Conservation (phyloP, 441 rosid species). For the Macaranga tanarius region DNA sequence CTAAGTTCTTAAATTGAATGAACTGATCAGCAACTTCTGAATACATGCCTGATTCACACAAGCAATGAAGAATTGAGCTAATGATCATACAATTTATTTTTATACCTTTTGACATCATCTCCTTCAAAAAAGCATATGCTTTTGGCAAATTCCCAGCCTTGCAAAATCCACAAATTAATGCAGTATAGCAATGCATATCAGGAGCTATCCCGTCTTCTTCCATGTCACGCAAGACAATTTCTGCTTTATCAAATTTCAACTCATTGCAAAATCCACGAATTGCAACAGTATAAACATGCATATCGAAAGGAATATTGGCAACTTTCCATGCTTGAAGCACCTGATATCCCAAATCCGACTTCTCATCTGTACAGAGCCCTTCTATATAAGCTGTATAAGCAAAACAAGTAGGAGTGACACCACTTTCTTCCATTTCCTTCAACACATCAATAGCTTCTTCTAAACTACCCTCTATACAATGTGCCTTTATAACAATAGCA, state of each 20-base stretch:
- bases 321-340: slow-evolving; percentile 30
- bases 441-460: slow-evolving; percentile 44
- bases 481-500: slow-evolving; percentile 57
- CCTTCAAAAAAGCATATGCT: slow-evolving; percentile 44
- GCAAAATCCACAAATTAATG: slow-evolving; percentile 52
- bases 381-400: slow-evolving; percentile 55
- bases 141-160: slow-evolving; percentile 38
- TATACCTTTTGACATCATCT: slow-evolving; percentile 50
- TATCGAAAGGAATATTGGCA: slow-evolving; percentile 32
- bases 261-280: slow-evolving; percentile 60
- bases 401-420: slow-evolving; percentile 40
- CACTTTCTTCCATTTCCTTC: slow-evolving; percentile 45
- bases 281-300: slow-evolving; percentile 42
- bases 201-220: slow-evolving; percentile 46
- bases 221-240: slow-evolving; percentile 45
- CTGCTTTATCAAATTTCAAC: slow-evolving; percentile 56
- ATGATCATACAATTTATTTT: slow-evolving; percentile 55
- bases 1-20: slow-evolving; percentile 32
- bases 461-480: slow-evolving; percentile 51
- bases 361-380: slow-evolving; percentile 54
- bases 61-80: slow-evolving; percentile 53
- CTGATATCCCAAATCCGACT: slow-evolving; percentile 42
- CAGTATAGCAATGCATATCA: slow-evolving; percentile 41
- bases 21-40: slow-evolving; percentile 44
- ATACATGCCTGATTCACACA: slow-evolving; percentile 43